Base-by-base conservation (phyloP, 1,284 basidiomycete genomes). In the Ustilago cynodontis region DNA sequence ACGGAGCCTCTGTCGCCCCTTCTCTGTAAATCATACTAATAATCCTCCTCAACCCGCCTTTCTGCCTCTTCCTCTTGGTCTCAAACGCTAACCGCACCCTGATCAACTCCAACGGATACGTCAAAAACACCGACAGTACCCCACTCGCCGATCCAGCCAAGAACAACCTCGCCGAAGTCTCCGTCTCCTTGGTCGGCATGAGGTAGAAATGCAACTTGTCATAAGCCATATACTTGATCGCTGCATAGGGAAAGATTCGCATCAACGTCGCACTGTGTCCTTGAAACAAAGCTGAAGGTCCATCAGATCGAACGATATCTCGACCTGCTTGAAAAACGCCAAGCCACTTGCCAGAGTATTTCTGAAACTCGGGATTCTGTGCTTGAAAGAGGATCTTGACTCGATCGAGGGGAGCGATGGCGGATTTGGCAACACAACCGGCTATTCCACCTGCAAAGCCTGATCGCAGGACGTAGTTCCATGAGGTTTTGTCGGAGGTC, bases 301-400 rank as follows among this genome's bases (percentile, higher is more conserved):
- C 97, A 55, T 88, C 88, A 20, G 92, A 84, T 5, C 86, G 86
- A 83, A 94, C 94, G 77, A 99, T 98, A 70, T 91, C 89, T 31
- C 87, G 88, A n/a, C 90, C 92, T 22, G 97, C 97, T 63, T 90
- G 88, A 80, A 93, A 91, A 18, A 94, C 91, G 35, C 97, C 94
- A 72, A 90, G 90, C 92, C 93, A 95, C 22, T 91, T 90, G 51
- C 93, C 93, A 93, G 76, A 65, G 88, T 96, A 99, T 87, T 95
- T 93, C 84, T 91, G 90, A 84, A 94, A 99, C 73, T 98, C 95
- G 1, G 94, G 93, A 86, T 97, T 97, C 10, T 94, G 94, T 0
- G 97, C 94, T 86, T 99, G 97, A 86, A 99, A 98, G 59, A 99
- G 90, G 81, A 99, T 99, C 89, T 99, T 99, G 83, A 99, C 95